Evolutionary conservation across 2,329 filamentous ascomycete genomes (phyloP).

Genomic region (Paraphaeosphaeria sporulosa): DNA sequence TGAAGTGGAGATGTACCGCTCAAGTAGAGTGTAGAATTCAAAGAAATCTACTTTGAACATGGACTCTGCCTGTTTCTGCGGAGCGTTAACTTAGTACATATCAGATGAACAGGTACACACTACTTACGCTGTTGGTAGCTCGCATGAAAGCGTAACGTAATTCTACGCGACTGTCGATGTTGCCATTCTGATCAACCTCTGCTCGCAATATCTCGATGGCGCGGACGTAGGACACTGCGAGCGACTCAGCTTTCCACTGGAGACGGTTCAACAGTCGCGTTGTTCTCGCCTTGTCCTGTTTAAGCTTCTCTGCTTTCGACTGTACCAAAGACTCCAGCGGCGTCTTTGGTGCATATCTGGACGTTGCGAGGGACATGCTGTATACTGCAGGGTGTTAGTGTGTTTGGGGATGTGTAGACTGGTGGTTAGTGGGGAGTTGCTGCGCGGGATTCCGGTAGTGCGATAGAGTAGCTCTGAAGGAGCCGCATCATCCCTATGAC

Average conservation of each 20-base stretch:
- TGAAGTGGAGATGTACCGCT: conserved; percentile 73
- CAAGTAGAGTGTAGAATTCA: conserved; percentile 77
- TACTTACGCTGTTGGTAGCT: conserved; percentile 31
- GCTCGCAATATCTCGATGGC: conserved; percentile 36
- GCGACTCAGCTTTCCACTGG: conserved; percentile 47
- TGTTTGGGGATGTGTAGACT: not conserved
- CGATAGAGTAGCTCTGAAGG: not conserved
- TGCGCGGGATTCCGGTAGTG: not conserved
- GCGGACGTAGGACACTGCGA: conserved; percentile 39
- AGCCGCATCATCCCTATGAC: not conserved
- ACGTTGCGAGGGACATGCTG: conserved; percentile 29
- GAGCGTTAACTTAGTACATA: conserved; percentile 15
- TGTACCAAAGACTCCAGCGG: conserved; percentile 33
- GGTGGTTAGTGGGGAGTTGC: not conserved
- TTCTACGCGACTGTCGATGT: conserved; percentile 8
- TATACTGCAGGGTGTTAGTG: not conserved
- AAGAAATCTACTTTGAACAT: conserved; percentile 83
- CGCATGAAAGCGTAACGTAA: conserved; percentile 22
- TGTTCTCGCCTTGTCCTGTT: conserved; percentile 38
- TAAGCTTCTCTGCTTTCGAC: conserved; percentile 37
- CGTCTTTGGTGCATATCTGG: conserved; percentile 43
- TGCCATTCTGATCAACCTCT: conserved; percentile 24
- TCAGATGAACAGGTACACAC: not conserved
- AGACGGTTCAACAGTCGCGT: conserved; percentile 37
- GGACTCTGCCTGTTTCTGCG: conserved; percentile 42